Base-by-base conservation (phyloP, 208 protist genomes). In the Herpetomonas muscarum region DNA sequence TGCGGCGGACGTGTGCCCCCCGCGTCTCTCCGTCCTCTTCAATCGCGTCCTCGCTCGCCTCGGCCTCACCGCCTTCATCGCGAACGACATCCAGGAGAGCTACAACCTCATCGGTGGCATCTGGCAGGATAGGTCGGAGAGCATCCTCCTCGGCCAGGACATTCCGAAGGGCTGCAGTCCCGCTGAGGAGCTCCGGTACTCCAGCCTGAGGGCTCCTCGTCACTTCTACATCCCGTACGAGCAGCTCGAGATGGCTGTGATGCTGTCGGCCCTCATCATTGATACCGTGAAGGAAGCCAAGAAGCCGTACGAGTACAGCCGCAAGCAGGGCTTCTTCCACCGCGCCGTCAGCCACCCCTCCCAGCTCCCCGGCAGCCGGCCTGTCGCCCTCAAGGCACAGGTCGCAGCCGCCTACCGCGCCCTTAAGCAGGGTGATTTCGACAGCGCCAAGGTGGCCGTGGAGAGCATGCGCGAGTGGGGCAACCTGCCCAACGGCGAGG, bases 31-130 rank as follows among this genome's bases (percentile, higher is more conserved):
- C n/a, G 79, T 90, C 50, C 44, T 90, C 29, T 79, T 85, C 47
- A 92, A 94, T 67, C 75, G 88, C 39, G 76, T 76, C 31, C 77
- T 94, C 60, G 77, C 80, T 3, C 88, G 92, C 57, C 71, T 94
- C 39, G 83, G 82, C 7, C 78, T 94, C 54, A 67, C 82, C 48
- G 84, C 88, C 29, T 94, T 94, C 61, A 61, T 76, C 19, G 74
- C 67, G 3, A 77, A 75, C 32, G 75, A 91, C 54, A 75, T 91
- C 47, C 22, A 64, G 7, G 61, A 85, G 55, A 52, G 84, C 13
- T 86, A 90, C 65, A 63, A 79, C 44, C 54, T 92, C 46, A 68
- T 94, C 34, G 73, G 72, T 30, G 58, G 47, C 36, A 36, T 94
- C 4, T 92, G 72, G 80, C 79, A 70, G 21, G 61, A 81, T 39